Evolutionary conservation across 2,329 filamentous ascomycete species (phyloP).

Genomic region (Akanthomyces lecanii): DNA sequence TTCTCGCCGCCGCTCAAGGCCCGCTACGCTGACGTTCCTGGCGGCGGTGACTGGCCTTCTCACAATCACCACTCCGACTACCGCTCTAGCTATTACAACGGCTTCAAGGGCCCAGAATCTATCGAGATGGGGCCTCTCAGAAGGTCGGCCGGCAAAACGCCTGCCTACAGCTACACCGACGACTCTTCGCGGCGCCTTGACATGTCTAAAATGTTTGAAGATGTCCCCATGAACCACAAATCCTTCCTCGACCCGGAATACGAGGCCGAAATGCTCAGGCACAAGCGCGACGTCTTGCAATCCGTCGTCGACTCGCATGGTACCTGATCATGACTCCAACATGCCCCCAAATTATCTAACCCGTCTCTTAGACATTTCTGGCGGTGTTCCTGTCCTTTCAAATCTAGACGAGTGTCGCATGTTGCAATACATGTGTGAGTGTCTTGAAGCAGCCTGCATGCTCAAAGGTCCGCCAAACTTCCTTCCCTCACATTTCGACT

Average conservation of each 20-base stretch:
- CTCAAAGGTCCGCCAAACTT: slow-evolving; percentile 5
- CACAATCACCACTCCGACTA: neutral
- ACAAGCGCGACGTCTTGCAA: slow-evolving; percentile 11
- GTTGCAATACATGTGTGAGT: slow-evolving; percentile 15
- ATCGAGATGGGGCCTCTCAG: neutral
- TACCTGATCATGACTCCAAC: neutral
- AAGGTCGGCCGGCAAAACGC: slow-evolving; percentile 2
- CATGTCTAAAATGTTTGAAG: slow-evolving; percentile 10
- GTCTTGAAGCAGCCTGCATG: slow-evolving; percentile 14
- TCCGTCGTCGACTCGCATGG: slow-evolving; percentile 13
- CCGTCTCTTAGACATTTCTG: neutral
- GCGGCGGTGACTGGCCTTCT: neutral
- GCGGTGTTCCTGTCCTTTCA: slow-evolving; percentile 5
- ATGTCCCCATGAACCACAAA: slow-evolving; percentile 12
- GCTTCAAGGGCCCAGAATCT: neutral
- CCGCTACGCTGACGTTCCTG: neutral
- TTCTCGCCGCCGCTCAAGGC: slow-evolving; percentile 12
- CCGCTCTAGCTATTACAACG: neutral
- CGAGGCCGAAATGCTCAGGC: slow-evolving; percentile 15
- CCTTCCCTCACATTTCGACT: neutral
- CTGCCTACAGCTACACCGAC: neutral
- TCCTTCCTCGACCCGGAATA: slow-evolving; percentile 14
- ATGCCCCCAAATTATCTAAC: neutral
- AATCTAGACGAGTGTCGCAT: slow-evolving; percentile 14
- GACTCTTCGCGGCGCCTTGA: neutral